Base-by-base conservation (phyloP, 2,329 filamentous ascomycete species). In the Arthrobotrys megalospora region DNA sequence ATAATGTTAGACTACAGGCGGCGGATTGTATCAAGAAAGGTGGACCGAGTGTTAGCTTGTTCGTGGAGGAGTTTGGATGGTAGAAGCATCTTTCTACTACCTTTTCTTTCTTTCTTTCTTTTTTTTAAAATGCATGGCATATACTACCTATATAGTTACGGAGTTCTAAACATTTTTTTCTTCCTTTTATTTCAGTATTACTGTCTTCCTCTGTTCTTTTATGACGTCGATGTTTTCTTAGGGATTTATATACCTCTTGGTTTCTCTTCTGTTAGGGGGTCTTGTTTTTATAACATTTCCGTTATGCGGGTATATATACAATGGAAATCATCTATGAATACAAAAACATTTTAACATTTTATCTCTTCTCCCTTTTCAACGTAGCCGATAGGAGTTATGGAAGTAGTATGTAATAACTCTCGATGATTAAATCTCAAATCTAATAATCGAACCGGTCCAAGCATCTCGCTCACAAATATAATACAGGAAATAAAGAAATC, bases 21-120 rank as follows among this genome's bases (percentile, higher is more conserved):
- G 11, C 76, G 16, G 43, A 75, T 11, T 64, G 48, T 38, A 79
- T 79, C 6, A 73, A 73, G 69, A 79, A 75, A 48, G 76, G 69
- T 36, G 76, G 76, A 2, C 76, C 76, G 58, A 79, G 76, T 64
- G 70, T 79, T 36, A 75, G 68, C 16, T 66, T 79, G 65, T 79
- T 79, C 32, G 70, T 79, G 1, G 76, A 79, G 69, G 76, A 79
- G 76, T 79, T 79, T 55, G 76, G 76, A 28, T 79, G 76, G 76
- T 79, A 75, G 43, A 48, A 36, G 28, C 58, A 60, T 38, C 21
- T 7, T 19, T 55, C 43, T 21, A 6, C 19, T 65, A 68, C 48
- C 63, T 48, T 38, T 77, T 60, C 52, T 34, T 77, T 68, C 47
- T 55, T 36, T 70, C 21, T 52, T 66, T 77, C 62, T 12, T 43